Percentiles rank a stretch among this genome's conserved stretches.
These are phyloP conservation scores for Xylaria digitata DNA, from an alignment of 2,329 filamentous ascomycete genomes.

Conservation along the genomic window DNA sequence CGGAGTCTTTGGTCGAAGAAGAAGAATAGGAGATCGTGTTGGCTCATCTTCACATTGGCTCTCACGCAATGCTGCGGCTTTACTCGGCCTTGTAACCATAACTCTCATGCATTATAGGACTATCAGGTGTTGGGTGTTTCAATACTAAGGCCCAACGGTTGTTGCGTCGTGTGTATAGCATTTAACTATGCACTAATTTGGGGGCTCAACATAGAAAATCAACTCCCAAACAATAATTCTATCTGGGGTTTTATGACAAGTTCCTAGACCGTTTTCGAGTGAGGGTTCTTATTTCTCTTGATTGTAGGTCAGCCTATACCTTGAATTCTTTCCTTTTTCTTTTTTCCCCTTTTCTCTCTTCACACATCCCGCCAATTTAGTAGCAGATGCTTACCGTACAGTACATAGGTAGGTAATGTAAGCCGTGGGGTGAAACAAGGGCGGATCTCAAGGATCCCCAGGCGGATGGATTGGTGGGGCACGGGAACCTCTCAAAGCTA, in stretches of 20 bases:
- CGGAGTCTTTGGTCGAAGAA: slow-evolving; percentile 64
- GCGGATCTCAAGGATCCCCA: too few species aligned
- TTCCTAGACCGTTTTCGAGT: not conserved
- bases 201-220: slow-evolving; percentile 11
- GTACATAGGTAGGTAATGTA: not conserved
- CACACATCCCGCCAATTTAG: not conserved
- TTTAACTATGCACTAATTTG: not conserved
- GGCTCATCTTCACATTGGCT: slow-evolving; percentile 2
- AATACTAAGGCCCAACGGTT: slow-evolving; percentile 19
- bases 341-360: too few species aligned
- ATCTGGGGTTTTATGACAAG: not conserved
- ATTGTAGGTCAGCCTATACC: not conserved
- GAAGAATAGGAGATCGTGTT: slow-evolving; percentile 50
- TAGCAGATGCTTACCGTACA: too few species aligned
- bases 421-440: not conserved
- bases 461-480: slow-evolving; percentile 27
- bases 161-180: slow-evolving; percentile 15
- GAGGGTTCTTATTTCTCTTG: not conserved
- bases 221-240: not conserved
- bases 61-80: not conserved
- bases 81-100: slow-evolving; percentile 28
- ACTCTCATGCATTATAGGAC: slow-evolving; percentile 22
- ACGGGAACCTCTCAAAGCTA: slow-evolving; percentile 9
- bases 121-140: slow-evolving; percentile 24
- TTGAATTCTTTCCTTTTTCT: not conserved